Percentiles rank a stretch among this genome's conserved stretches.
Evolutionary conservation across 495 filamentous ascomycete species (phyloP).

Genomic region (Lasiosphaeria miniovina): DNA sequence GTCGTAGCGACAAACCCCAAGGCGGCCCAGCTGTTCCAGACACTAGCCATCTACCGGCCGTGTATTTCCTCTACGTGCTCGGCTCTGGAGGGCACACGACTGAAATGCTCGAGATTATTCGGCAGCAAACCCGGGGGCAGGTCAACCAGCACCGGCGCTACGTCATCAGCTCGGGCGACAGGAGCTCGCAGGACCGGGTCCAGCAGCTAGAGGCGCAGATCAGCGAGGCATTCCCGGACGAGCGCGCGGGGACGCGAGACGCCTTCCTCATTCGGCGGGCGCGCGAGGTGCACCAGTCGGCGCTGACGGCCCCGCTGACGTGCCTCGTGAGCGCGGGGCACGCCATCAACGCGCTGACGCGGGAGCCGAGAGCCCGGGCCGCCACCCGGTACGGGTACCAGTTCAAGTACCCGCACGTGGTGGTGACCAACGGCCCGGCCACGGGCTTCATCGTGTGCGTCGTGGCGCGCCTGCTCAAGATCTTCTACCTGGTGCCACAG

Average conservation of each 20-base stretch:
- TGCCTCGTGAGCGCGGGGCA: conserved; percentile 53
- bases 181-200: conserved; percentile 52
- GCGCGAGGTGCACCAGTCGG: conserved; percentile 72
- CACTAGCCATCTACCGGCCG: conserved; percentile 34
- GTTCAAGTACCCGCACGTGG: conserved; percentile 51
- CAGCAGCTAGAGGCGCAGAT: conserved; percentile 36
- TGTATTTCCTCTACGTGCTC: conserved; percentile 77
- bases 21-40: conserved; percentile 14
- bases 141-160: conserved; percentile 72
- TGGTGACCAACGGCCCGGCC: conserved; percentile 86
- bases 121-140: conserved; percentile 40
- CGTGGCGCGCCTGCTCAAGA: conserved; percentile 64
- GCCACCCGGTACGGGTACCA: conserved; percentile 31
- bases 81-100: conserved; percentile 92
- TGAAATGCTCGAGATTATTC: conserved; percentile 84
- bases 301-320: conserved; percentile 60
- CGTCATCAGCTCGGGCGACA: conserved; percentile 73
- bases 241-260: conserved; percentile 44
- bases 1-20: conserved; percentile 5
- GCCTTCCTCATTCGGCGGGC: conserved; percentile 67
- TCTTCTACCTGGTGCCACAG: conserved; percentile 46
- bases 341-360: conserved; percentile 47
- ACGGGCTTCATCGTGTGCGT: conserved; percentile 77
- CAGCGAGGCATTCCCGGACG: conserved; percentile 18
- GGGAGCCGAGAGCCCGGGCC: conserved; percentile 27